phyloP scores from a whole-genome alignment of 495 filamentous ascomycete genomes.

The Tuber calosporum region DNA sequence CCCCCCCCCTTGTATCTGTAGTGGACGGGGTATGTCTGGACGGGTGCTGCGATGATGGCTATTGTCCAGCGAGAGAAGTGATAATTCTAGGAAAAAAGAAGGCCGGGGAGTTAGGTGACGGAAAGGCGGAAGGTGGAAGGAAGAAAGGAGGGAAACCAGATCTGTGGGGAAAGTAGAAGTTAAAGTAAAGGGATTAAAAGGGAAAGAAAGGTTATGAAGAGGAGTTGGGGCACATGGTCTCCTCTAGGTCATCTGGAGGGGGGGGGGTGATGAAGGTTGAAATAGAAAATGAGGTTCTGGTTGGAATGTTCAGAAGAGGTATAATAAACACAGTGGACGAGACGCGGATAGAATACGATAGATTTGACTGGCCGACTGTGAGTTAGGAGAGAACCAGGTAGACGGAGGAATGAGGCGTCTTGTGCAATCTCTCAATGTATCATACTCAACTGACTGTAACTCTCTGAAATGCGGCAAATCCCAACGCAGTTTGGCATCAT shows the following conservation, averaged over 20 bases:
- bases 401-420: neutral
- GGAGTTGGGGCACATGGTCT: neutral
- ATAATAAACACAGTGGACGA: neutral
- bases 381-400: neutral
- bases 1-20: neutral
- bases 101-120: neutral
- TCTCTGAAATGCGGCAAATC: neutral
- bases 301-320: neutral
- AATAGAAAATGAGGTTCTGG: neutral
- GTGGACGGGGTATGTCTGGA: neutral
- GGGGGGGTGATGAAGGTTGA: neutral
- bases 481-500: neutral
- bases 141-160: neutral
- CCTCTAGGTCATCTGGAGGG: slow-evolving; percentile 2
- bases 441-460: neutral
- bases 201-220: slow-evolving; percentile 5
- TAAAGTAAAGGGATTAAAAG: neutral
- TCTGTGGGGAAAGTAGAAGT: neutral
- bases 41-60: neutral
- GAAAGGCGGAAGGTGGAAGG: neutral
- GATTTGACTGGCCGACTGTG: neutral
- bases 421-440: neutral
- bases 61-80: neutral
- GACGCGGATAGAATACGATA: neutral
- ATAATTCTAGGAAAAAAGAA: neutral